phyloP scores from a whole-genome alignment of 768 basidiomycete species.

The Daedalea quercina region DNA sequence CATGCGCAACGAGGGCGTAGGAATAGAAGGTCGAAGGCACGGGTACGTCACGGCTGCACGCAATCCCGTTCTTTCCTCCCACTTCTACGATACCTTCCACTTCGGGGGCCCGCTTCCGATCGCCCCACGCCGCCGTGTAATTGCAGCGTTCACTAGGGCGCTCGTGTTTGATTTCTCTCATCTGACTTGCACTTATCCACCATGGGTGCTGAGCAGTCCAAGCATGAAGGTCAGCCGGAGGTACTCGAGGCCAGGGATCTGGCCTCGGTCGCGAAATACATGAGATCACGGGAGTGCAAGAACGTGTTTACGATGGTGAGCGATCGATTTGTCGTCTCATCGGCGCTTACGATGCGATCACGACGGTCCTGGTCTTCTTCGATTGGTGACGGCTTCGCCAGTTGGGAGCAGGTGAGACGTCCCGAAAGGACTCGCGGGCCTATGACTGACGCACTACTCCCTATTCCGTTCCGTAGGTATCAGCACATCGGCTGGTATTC shows the following conservation, averaged over 20 bases:
- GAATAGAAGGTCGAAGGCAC: too few species aligned
- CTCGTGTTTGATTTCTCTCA: background rate
- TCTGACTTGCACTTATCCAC: background rate
- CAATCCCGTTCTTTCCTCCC: too few species aligned
- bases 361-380: background rate
- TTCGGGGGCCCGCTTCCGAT: too few species aligned
- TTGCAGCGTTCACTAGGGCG: too few species aligned
- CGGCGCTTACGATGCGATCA: background rate
- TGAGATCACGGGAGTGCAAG: slow-evolving; percentile 59
- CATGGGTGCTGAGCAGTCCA: slow-evolving; percentile 14
- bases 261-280: slow-evolving; percentile 53
- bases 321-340: slow-evolving; percentile 6
- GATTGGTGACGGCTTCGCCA: slow-evolving; percentile 17
- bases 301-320: slow-evolving; percentile 72
- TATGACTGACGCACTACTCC: background rate
- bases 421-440: too few species aligned
- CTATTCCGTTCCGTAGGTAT: slow-evolving; percentile 23
- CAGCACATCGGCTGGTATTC: slow-evolving; percentile 39
- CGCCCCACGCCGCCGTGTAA: too few species aligned
- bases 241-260: slow-evolving; percentile 32
- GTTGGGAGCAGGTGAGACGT: slow-evolving; percentile 59
- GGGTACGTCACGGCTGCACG: too few species aligned
- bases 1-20: too few species aligned
- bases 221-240: slow-evolving; percentile 17
- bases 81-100: too few species aligned